A percentile compares a stretch with the other conserved stretches of the same genome.
Conservation (phyloP, 148 eudicot genomes). For the Nyssa sinensis region DNA sequence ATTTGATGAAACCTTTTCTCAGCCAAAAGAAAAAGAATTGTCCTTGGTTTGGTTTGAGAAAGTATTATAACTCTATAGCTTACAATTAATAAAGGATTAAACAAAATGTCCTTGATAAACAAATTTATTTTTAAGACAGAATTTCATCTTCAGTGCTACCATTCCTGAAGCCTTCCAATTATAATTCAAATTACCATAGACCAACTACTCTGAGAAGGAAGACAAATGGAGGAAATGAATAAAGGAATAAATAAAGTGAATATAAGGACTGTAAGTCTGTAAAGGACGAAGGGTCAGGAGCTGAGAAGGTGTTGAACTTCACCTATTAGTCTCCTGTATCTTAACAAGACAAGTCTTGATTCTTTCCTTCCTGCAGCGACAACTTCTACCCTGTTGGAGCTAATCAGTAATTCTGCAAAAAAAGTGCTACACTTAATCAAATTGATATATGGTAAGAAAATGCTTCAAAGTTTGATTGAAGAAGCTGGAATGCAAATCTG, state of each 20-base stretch:
- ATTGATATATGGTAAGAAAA: background rate
- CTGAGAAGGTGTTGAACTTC: background rate
- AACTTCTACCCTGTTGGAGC: background rate
- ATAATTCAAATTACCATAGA: background rate
- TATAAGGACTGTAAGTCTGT: background rate
- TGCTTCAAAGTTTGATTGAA: background rate
- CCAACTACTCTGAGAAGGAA: background rate
- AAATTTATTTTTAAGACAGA: background rate
- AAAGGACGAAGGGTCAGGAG: background rate
- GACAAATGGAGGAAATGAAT: background rate
- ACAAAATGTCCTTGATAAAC: background rate
- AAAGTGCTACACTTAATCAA: background rate
- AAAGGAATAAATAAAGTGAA: background rate
- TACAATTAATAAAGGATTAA: too few relatives aligned
- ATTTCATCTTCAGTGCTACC: too few relatives aligned
- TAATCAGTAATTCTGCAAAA: background rate
- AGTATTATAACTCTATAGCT: too few relatives aligned
- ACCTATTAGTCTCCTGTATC: background rate
- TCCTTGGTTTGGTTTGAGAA: too few relatives aligned
- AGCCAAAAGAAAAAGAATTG: too few relatives aligned
- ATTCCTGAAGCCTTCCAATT: background rate
- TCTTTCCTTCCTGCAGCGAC: background rate
- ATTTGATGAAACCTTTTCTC: too few relatives aligned
- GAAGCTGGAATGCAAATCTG: background rate
- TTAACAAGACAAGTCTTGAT: background rate